Evolutionary conservation across 1,284 basidiomycete species (phyloP), one percentile per base, ranked within the genome.

Genomic region (Quambalaria eucalypti): DNA sequence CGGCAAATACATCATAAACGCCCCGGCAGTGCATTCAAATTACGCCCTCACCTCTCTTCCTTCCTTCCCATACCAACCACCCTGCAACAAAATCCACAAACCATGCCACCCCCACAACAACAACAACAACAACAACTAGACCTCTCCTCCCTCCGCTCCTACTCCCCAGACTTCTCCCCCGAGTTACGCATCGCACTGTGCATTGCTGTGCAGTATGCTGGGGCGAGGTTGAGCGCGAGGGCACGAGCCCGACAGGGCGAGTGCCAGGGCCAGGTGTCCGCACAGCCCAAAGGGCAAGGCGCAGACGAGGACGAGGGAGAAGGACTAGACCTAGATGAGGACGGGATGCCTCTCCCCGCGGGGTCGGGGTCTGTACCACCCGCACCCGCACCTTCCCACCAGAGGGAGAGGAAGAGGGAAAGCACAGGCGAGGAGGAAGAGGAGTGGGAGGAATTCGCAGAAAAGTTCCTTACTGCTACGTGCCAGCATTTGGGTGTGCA

Each of bases 401-500:
- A 28, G 16, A 33, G 39, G 33, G 9, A 50, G 21, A 31, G 44
- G 33, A 26, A 30, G 33, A 46, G 48, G 7, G 21, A 28, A 36
- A 59, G 39, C 28, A 46, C 55, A 28, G 14, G 47, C 16, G 52
- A 55, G 14, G 5, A 57, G 3, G 50, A 57, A 1, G 57, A 60
- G 39, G 63, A 57, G 29, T 69, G 67, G 67, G 52, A 55, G 12
- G 67, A 69, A 29, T 69, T 65, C 31, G 56, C 58, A 26, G 28
- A 59, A 28, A 60, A 69, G 59, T 71, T 71, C 49, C 33, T 69
- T 10, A 67, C 56, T n/a, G 69, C 69, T 4, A 65, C 65, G 14
- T 71, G 69, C 38, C 69, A 71, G 60, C 69, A 71, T 52, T 62
- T 71, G 28, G 69, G 68, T 14, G 46, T 71, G 12, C 51, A 51